Percentiles rank a stretch among this genome's conserved stretches.
phyloP scores from a whole-genome alignment of 177 flowering plant genomes.

The Vitis hybrid region DNA sequence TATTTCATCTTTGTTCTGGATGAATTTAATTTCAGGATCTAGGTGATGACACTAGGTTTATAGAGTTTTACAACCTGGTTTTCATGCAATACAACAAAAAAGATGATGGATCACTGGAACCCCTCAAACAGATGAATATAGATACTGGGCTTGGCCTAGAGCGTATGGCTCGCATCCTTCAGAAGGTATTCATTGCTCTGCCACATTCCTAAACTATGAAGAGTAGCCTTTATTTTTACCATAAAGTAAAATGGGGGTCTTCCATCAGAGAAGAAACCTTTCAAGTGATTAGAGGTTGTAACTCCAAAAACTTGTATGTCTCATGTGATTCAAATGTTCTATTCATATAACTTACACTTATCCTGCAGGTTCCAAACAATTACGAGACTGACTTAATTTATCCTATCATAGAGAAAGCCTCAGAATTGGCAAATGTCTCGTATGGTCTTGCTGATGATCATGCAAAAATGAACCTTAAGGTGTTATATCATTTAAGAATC shows the following conservation, averaged over 20 bases:
- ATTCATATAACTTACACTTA: background rate
- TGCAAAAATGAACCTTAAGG: slow-evolving; percentile 71
- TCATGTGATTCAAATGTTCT: background rate
- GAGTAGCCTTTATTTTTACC: no score
- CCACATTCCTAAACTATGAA: background rate
- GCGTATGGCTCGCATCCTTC: slow-evolving; percentile 92
- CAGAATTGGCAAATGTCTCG: slow-evolving; percentile 69
- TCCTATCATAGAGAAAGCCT: slow-evolving; percentile 86
- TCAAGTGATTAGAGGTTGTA: no score
- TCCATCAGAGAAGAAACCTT: background rate
- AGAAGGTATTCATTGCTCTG: slow-evolving; percentile 48
- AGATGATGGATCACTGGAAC: slow-evolving; percentile 91
- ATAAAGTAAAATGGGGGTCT: background rate
- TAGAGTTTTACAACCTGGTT: slow-evolving; percentile 93
- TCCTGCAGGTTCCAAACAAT: slow-evolving; percentile 86
- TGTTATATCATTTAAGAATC: slow-evolving; percentile 21
- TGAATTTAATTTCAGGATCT: slow-evolving; percentile 60
- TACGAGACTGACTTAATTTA: slow-evolving; percentile 91
- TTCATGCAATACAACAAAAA: slow-evolving; percentile 91
- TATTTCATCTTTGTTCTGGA: slow-evolving; percentile 5
- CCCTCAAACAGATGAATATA: slow-evolving; percentile 80
- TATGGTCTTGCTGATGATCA: slow-evolving; percentile 60
- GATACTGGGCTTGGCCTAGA: slow-evolving; percentile 97
- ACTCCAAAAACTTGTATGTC: no score
- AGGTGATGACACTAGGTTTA: slow-evolving; percentile 89